Evolutionary conservation across 2,329 filamentous ascomycete genomes (phyloP).

Genomic region (Trichoderma guizhouense): DNA sequence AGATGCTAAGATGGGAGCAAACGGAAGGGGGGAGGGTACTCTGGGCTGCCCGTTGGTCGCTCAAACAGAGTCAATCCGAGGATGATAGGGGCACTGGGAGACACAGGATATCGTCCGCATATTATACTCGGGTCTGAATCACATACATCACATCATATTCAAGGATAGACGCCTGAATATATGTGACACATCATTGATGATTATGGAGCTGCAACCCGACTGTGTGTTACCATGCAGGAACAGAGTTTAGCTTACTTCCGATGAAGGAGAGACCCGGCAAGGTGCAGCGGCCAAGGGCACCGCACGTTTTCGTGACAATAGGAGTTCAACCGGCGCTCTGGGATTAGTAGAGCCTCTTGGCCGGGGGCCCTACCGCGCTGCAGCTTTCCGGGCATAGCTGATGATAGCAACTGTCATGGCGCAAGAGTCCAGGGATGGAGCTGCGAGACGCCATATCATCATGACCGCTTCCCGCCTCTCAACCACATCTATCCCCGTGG

Average conservation of each 20-base stretch:
- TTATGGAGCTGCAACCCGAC: conserved; percentile 16
- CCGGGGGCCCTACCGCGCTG: neutral
- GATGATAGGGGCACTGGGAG: neutral
- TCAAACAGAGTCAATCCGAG: neutral
- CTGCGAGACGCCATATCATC: neutral
- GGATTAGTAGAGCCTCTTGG: conserved; percentile 6
- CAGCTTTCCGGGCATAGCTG: neutral
- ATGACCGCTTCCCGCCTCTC: neutral
- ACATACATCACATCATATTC: neutral
- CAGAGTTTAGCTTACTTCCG: conserved; percentile 13
- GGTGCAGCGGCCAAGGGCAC: conserved; percentile 3
- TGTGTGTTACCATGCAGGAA: conserved; percentile 23
- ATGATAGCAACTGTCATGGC: conserved; percentile 9
- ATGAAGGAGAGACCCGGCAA: neutral
- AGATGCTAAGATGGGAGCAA: neutral
- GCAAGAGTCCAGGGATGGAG: conserved; percentile 1
- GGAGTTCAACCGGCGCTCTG: conserved; percentile 4
- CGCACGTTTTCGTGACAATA: conserved; percentile 5
- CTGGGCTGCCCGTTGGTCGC: neutral
- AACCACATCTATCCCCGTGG: neutral
- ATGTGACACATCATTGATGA: conserved; percentile 18
- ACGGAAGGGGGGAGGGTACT: neutral
- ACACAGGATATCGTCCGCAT: neutral
- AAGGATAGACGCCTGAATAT: conserved; percentile 13
- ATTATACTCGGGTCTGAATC: neutral